Conservation (phyloP, 805 yeast genomes). For the Zygosaccharomyces gambellarensis region DNA sequence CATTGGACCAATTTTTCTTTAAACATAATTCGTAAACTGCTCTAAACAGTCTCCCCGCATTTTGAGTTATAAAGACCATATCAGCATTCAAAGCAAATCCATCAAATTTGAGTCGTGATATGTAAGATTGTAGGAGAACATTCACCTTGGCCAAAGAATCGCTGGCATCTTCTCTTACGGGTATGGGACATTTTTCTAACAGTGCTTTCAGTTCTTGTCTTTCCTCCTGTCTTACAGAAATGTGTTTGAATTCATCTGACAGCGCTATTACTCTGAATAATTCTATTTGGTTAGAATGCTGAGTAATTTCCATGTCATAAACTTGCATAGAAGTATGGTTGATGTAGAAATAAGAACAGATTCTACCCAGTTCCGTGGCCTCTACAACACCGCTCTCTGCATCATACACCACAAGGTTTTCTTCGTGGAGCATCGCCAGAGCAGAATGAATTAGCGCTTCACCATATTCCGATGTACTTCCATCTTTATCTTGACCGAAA, state of each 20-base stretch:
- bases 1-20: constrained; percentile 63
- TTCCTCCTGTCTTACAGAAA: constrained; percentile 87
- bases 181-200: constrained; percentile 75
- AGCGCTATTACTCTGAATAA: constrained; percentile 68
- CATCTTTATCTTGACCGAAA: constrained; percentile 57
- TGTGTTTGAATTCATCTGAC: constrained; percentile 79
- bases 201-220: constrained; percentile 64
- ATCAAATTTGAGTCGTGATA: constrained; percentile 68
- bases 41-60: constrained; percentile 82
- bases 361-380: constrained; percentile 69
- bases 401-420: constrained; percentile 60
- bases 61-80: constrained; percentile 88
- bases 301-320: constrained; percentile 58
- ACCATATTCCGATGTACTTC: constrained; percentile 47
- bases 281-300: constrained; percentile 66
- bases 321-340: constrained; percentile 64
- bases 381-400: constrained; percentile 42
- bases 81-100: constrained; percentile 92
- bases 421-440: constrained; percentile 49
- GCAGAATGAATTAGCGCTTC: constrained; percentile 75
- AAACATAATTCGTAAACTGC: constrained; percentile 79
- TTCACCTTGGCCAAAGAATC: constrained; percentile 77
- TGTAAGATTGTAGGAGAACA: constrained; percentile 76
- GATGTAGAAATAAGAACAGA: constrained; percentile 85
- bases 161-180: constrained; percentile 64